Base-by-base conservation (phyloP, 345 rosid genomes). In the Camelina hispida region DNA sequence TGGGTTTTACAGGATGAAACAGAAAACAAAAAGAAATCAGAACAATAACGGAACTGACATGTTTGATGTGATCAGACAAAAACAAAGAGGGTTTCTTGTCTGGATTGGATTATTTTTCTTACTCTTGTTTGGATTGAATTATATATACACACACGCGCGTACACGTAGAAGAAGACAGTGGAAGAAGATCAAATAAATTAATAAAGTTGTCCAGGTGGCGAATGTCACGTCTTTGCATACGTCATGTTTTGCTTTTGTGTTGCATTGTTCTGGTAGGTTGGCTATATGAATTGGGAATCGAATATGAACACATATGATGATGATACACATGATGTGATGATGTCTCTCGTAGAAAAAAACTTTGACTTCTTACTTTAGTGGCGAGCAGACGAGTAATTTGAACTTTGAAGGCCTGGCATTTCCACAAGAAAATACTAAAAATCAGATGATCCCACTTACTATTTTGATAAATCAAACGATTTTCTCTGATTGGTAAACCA, bases 191-290 rank as follows among this genome's bases (percentile, higher is more conserved):
- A 65, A 44, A 65, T 48, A 7, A 65, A 30, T 43, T 28, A 65
- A 35, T 35, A 52, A 48, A 47, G 32, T 46, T 65, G 3, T 44
- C n/a, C 17, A 56, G 60, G 34, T 13, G 78, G 61, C 61, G 61
- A 58, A 74, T 47, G 32, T 58, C 22, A 75, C 54, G 78, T 74
- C 66, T 74, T 35, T 74, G 66, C 66, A 56, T 7, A 46, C 78
- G 72, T 67, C 78, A 67, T 50, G 1, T 22, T 37, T 28, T 50
- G 7, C 18, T 20, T 68, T 68, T 59, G 50, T 35, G 38, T 18
- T 57, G 11, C 15, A 3, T 43, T 40, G 11, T 43, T 50, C 7
- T 35, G 4, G 55, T 66, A 66, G 51, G 20, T 37, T 34, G 42
- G 64, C 77, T 53, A 62, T 52, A 53, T 25, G 28, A 52, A 69